Conservation (phyloP, 1,139 yeast genomes). For the Saccharomyces hybrid region DNA sequence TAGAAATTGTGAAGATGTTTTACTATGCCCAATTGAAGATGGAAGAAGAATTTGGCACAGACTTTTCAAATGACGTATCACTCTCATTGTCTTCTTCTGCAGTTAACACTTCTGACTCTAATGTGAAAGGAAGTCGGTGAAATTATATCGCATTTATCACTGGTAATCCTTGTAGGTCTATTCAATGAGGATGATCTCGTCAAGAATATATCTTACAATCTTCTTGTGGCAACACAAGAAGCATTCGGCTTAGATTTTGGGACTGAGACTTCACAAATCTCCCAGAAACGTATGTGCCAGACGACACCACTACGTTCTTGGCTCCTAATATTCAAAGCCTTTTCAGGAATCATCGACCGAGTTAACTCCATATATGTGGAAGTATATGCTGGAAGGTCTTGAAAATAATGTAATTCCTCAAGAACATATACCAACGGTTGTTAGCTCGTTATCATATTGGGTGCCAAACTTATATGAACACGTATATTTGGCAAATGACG, state of each 20-base stretch:
- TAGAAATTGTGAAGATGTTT: slow-evolving; percentile 60
- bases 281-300: slow-evolving; percentile 65
- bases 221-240: slow-evolving; percentile 55
- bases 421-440: slow-evolving; percentile 22
- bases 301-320: slow-evolving; percentile 59
- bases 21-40: slow-evolving; percentile 51
- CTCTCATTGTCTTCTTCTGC: slow-evolving; percentile 1
- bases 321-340: slow-evolving; percentile 49
- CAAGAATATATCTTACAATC: slow-evolving; percentile 53
- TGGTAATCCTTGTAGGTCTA: slow-evolving; percentile 61
- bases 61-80: background rate
- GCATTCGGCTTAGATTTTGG: slow-evolving; percentile 60
- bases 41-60: slow-evolving; percentile 35
- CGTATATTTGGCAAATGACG: slow-evolving; percentile 46
- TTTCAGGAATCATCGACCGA: slow-evolving; percentile 52
- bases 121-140: slow-evolving; percentile 19
- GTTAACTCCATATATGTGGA: slow-evolving; percentile 41
- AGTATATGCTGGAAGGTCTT: slow-evolving; percentile 24
- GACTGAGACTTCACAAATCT: slow-evolving; percentile 47
- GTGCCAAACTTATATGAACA: slow-evolving; percentile 55
- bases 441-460: slow-evolving; percentile 71
- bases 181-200: slow-evolving; percentile 52
- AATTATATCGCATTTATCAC: slow-evolving; percentile 48
- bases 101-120: slow-evolving; percentile 8
- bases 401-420: slow-evolving; percentile 18